These are phyloP conservation scores for Penicillium brasilianum DNA, from an alignment of 2,329 filamentous ascomycete genomes.

Conservation along the genomic window DNA sequence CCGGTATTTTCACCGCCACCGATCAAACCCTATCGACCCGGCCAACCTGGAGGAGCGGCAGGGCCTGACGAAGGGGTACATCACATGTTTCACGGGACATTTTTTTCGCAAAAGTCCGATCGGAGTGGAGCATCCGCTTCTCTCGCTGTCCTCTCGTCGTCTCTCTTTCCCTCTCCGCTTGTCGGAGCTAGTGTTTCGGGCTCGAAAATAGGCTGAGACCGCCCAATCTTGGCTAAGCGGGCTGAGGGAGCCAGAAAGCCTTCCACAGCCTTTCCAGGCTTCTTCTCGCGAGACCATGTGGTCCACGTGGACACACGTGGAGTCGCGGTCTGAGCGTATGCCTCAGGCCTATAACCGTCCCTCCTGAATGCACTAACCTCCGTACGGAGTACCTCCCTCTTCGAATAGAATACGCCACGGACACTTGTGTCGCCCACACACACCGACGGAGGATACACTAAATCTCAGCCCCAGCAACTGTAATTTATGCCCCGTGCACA, in stretches of 20 bases:
- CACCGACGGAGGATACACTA: too few species aligned
- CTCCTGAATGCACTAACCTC: neutral
- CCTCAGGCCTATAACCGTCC: neutral
- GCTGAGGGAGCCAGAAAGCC: slow-evolving; percentile 4
- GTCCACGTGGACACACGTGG: slow-evolving; percentile 46
- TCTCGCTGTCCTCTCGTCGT: neutral
- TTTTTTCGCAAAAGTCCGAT: slow-evolving; percentile 14
- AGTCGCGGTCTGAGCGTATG: slow-evolving; percentile 23
- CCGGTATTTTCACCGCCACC: slow-evolving; percentile 1
- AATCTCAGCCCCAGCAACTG: neutral
- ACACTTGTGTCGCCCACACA: too few species aligned
- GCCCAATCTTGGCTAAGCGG: slow-evolving; percentile 1
- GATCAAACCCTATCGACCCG: slow-evolving; percentile 6
- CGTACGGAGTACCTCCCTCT: neutral
- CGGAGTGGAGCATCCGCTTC: slow-evolving; percentile 8
- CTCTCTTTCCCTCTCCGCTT: neutral
- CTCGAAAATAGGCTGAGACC: slow-evolving; percentile 8
- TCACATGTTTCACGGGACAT: slow-evolving; percentile 19
- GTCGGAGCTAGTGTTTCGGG: slow-evolving; percentile 19
- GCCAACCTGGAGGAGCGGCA: neutral
- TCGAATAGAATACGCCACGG: neutral
- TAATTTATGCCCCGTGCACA: slow-evolving; percentile 2
- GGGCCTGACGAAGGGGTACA: neutral
- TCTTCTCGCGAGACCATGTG: slow-evolving; percentile 37
- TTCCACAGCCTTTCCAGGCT: slow-evolving; percentile 37